Percentiles rank a stretch among this genome's conserved stretches.
These are phyloP conservation scores for Fragaria ananassa DNA, from an alignment of 306 rosid genomes.

Conservation along the genomic window DNA sequence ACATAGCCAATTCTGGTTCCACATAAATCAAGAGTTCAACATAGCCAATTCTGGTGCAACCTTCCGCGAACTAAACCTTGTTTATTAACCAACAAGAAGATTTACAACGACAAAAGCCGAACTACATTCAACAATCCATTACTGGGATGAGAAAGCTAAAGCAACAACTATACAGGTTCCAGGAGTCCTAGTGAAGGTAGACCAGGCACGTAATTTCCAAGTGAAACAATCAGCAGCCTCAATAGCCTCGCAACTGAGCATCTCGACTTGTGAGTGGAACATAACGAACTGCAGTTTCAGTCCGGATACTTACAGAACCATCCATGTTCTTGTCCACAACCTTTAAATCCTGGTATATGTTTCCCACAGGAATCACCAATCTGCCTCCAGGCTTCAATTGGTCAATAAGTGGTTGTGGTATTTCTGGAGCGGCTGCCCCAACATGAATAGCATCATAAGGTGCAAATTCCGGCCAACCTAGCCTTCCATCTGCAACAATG, in stretches of 20 bases:
- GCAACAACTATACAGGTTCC: background rate
- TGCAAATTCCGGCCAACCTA: conserved; percentile 76
- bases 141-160: background rate
- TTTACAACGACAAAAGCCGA: background rate
- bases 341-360: conserved; percentile 67
- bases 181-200: background rate
- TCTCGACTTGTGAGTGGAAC: conserved; percentile 93
- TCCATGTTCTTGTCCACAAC: conserved; percentile 81
- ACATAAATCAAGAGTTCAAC: background rate
- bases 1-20: too few species aligned
- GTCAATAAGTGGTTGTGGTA: conserved; percentile 73
- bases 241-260: conserved; percentile 57
- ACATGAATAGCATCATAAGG: conserved; percentile 97
- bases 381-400: conserved; percentile 96
- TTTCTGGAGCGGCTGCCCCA: conserved; percentile 92
- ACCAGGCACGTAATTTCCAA: background rate
- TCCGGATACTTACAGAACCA: conserved; percentile 58
- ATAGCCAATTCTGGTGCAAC: too few species aligned
- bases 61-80: background rate
- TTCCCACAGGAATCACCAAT: conserved; percentile 96
- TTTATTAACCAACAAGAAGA: background rate
- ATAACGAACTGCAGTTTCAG: conserved; percentile 74
- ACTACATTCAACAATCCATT: background rate
- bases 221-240: conserved; percentile 17
- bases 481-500: conserved; percentile 70